phyloP scores from a whole-genome alignment of 2,329 filamentous ascomycete genomes.

The Periconia macrospinosa region DNA sequence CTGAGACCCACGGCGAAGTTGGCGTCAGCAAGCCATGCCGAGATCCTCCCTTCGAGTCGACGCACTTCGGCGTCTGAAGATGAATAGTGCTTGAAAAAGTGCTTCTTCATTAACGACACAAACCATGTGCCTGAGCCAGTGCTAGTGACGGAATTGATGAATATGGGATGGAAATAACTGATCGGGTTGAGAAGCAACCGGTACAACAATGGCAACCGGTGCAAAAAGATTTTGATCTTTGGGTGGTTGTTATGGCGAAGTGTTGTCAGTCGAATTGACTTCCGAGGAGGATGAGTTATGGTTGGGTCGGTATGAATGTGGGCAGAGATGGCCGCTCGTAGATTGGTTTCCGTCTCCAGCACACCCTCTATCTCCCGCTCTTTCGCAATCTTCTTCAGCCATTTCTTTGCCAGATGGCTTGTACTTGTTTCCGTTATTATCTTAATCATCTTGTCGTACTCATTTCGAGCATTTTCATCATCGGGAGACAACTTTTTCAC shows the following conservation, averaged over 20 bases:
- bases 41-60: slow-evolving; percentile 50
- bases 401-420: slow-evolving; percentile 30
- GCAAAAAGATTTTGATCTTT: slow-evolving; percentile 48
- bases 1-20: slow-evolving; percentile 56
- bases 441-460: slow-evolving; percentile 48
- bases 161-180: slow-evolving; percentile 57
- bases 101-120: slow-evolving; percentile 48
- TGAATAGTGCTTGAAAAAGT: slow-evolving; percentile 55
- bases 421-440: slow-evolving; percentile 34
- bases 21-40: slow-evolving; percentile 54
- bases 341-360: slow-evolving; percentile 44
- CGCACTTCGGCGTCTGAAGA: slow-evolving; percentile 49
- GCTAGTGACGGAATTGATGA: slow-evolving; percentile 53
- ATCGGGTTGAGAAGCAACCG: slow-evolving; percentile 53
- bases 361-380: slow-evolving; percentile 30
- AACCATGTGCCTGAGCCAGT: slow-evolving; percentile 57
- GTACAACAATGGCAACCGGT: slow-evolving; percentile 54
- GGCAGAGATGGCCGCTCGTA: slow-evolving; percentile 55
- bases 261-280: slow-evolving; percentile 54
- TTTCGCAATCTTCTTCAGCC: slow-evolving; percentile 24
- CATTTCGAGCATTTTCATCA: slow-evolving; percentile 46
- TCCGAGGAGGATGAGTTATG: slow-evolving; percentile 53
- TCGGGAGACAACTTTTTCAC: slow-evolving; percentile 50
- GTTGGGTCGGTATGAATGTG: slow-evolving; percentile 52
- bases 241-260: slow-evolving; percentile 49